These are phyloP conservation scores for Trichopus zeylanicus DNA, from an alignment of 116 monocot genomes.

Conservation along the genomic window DNA sequence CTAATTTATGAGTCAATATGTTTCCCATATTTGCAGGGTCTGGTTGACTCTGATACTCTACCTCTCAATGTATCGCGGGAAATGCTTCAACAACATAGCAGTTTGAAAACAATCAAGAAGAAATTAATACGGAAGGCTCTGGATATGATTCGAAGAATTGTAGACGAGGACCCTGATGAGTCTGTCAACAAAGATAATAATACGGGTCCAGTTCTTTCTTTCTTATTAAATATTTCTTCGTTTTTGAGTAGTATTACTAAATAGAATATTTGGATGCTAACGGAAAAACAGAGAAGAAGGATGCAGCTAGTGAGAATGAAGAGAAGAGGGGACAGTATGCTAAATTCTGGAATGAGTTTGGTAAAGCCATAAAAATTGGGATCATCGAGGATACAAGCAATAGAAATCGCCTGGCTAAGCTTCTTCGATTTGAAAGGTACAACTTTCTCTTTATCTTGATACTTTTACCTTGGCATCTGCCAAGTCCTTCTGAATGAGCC, in stretches of 20 bases:
- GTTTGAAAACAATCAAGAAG: conserved; percentile 97
- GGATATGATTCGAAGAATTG: conserved; percentile 89
- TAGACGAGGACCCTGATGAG: conserved; percentile 97
- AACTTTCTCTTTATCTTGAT: too few species aligned
- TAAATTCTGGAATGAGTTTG: conserved; percentile 99
- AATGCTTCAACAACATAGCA: conserved; percentile 96
- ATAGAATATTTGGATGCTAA: neutral
- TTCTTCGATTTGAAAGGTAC: conserved; percentile 94
- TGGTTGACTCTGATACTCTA: conserved; percentile 94
- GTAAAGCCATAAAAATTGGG: conserved; percentile 97
- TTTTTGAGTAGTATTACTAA: neutral
- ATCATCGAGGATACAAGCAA: conserved; percentile 96
- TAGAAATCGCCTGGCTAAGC: conserved; percentile 92
- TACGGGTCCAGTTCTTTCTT: neutral
- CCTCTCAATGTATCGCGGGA: conserved; percentile 96
- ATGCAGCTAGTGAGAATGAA: conserved; percentile 37
- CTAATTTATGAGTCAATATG: too few species aligned
- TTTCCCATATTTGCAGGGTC: conserved; percentile 46
- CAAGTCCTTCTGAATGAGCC: too few species aligned
- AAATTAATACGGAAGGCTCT: conserved; percentile 94
- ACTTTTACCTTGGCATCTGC: too few species aligned
- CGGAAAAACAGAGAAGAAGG: conserved; percentile 43
- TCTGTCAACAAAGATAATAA: conserved; percentile 40
- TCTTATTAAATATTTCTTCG: neutral
- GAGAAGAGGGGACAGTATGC: conserved; percentile 88